phyloP scores from a whole-genome alignment of 169 alveolate species.

The Eimeria praecox region DNA sequence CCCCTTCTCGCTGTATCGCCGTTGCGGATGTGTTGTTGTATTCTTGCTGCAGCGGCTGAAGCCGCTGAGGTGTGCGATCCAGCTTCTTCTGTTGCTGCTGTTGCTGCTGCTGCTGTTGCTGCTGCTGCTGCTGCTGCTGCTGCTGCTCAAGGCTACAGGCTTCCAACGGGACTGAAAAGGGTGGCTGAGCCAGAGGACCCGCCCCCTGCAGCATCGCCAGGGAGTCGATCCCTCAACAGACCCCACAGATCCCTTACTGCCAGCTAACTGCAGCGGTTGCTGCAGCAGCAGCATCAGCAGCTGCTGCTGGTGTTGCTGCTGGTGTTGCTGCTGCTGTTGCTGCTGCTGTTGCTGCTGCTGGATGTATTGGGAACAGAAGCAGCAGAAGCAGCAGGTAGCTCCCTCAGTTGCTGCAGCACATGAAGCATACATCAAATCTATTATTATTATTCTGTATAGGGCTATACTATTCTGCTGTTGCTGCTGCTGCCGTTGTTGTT shows the following conservation, averaged over 20 bases:
- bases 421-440: no score
- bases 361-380: neutral
- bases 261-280: neutral
- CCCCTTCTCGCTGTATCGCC: neutral
- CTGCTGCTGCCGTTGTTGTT: neutral
- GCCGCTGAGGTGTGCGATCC: neutral
- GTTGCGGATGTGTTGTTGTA: neutral
- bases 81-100: neutral
- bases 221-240: neutral
- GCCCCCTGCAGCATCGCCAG: slow-evolving; percentile 62
- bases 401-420: neutral
- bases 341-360: neutral
- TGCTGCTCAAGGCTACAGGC: slow-evolving; percentile 22
- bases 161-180: neutral
- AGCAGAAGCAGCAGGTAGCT: neutral
- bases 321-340: neutral
- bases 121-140: slow-evolving; percentile 7
- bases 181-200: slow-evolving; percentile 40
- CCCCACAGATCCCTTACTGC: neutral
- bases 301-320: neutral
- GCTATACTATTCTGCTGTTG: no score
- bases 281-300: slow-evolving; percentile 3
- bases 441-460: no score
- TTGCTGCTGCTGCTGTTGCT: slow-evolving; percentile 1
- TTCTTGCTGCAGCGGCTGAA: neutral